These are phyloP conservation scores for Nematodospora valgi DNA, from an alignment of 805 yeast species.

Conservation along the genomic window DNA sequence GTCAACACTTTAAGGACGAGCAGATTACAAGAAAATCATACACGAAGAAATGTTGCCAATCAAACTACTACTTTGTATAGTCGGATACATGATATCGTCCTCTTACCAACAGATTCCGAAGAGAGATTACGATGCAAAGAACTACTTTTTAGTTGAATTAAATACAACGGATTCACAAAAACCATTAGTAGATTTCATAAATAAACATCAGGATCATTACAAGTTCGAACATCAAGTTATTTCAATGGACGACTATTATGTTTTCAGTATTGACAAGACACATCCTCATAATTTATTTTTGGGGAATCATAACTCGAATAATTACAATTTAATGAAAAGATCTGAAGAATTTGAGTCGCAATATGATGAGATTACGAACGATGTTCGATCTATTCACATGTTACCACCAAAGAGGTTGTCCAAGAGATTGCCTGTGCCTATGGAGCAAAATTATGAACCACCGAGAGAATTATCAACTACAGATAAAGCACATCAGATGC, in stretches of 20 bases:
- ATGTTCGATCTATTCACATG: conserved; percentile 46
- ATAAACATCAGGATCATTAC: conserved; percentile 33
- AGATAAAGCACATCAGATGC: conserved; percentile 51
- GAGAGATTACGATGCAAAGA: conserved; percentile 47
- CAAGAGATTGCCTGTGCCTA: conserved; percentile 57
- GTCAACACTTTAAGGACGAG: too few relatives aligned
- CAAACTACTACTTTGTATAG: conserved; percentile 5
- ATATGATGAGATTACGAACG: conserved; percentile 21
- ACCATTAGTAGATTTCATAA: conserved; percentile 33
- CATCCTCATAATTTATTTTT: conserved; percentile 31
- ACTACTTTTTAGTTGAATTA: conserved; percentile 65
- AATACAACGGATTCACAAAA: conserved; percentile 22
- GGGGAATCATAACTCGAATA: conserved; percentile 33
- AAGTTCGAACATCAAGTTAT: conserved; percentile 62
- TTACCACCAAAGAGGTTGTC: conserved; percentile 51
- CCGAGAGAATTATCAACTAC: conserved; percentile 11
- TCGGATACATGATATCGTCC: conserved; percentile 5
- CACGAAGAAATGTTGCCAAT: conserved; percentile 8
- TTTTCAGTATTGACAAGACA: conserved; percentile 54
- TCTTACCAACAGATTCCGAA: conserved; percentile 12
- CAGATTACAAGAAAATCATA: too few relatives aligned
- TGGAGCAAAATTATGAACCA: conserved; percentile 3
- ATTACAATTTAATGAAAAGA: conserved; percentile 25
- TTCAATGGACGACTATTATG: conserved; percentile 59
- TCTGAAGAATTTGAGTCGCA: conserved; percentile 20